These are phyloP conservation scores for Helotiales sp. DNA, from an alignment of 2,329 filamentous ascomycete genomes.

Conservation along the genomic window DNA sequence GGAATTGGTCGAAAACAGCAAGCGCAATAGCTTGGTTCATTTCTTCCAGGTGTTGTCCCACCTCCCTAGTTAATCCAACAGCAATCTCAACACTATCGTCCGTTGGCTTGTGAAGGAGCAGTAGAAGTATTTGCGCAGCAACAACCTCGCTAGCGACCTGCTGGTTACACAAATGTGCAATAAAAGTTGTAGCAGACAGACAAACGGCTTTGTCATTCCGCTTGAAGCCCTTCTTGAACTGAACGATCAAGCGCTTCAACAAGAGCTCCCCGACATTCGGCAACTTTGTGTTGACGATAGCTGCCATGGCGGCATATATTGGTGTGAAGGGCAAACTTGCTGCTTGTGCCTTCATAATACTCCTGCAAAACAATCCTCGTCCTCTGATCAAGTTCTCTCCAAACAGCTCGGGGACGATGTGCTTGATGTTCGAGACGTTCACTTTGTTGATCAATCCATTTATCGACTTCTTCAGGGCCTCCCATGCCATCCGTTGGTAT, in stretches of 20 bases:
- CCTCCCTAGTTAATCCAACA: slow-evolving; percentile 87
- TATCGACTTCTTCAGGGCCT: slow-evolving; percentile 97
- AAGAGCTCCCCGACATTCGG: slow-evolving; percentile 92
- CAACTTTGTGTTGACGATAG: slow-evolving; percentile 96
- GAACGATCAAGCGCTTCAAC: slow-evolving; percentile 79
- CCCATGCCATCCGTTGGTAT: slow-evolving; percentile 99
- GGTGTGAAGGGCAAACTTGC: slow-evolving; percentile 94
- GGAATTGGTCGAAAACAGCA: slow-evolving; percentile 92
- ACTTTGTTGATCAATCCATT: slow-evolving; percentile 99
- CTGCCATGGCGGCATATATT: slow-evolving; percentile 93
- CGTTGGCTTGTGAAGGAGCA: slow-evolving; percentile 93
- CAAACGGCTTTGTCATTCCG: slow-evolving; percentile 97
- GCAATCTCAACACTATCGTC: slow-evolving; percentile 98
- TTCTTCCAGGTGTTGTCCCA: slow-evolving; percentile 91
- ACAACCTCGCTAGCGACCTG: slow-evolving; percentile 94
- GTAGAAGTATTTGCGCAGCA: slow-evolving; percentile 85
- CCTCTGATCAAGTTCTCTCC: slow-evolving; percentile 91
- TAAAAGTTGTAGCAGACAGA: slow-evolving; percentile 87
- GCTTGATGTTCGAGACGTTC: slow-evolving; percentile 97
- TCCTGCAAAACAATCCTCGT: slow-evolving; percentile 88
- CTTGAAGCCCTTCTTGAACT: slow-evolving; percentile 94
- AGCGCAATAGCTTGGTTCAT: slow-evolving; percentile 89
- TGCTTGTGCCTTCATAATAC: slow-evolving; percentile 98
- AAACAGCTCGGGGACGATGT: slow-evolving; percentile 94
- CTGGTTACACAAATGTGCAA: slow-evolving; percentile 93